phyloP scores from a whole-genome alignment of 169 alveolate species.

The Perkinsus olseni region DNA sequence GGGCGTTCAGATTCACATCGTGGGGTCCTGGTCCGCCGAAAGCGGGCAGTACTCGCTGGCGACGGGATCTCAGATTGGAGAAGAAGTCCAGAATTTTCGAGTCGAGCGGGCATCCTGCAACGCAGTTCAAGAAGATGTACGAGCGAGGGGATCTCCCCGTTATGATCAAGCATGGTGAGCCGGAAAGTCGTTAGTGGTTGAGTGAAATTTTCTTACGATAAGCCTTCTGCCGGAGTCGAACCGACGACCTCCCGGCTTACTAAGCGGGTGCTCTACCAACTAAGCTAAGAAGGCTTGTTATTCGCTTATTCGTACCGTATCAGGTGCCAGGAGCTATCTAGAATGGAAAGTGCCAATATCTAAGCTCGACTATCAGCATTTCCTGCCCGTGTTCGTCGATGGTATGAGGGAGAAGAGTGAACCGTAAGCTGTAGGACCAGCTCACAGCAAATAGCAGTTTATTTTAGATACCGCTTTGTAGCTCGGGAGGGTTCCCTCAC shows the following conservation, averaged over 20 bases:
- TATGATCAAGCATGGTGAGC: constrained; percentile 3
- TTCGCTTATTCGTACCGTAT: not conserved
- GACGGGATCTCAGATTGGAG: not conserved
- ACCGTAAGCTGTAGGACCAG: not conserved
- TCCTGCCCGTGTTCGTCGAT: constrained; percentile 15
- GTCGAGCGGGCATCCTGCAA: not conserved
- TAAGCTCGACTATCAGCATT: not conserved
- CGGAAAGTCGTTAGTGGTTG: not conserved
- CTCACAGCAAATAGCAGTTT: not conserved
- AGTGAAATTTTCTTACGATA: too few species aligned
- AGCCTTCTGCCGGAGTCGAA: constrained; percentile 2
- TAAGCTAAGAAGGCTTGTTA: not conserved
- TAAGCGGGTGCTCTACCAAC: constrained; percentile 4
- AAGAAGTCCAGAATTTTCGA: not conserved
- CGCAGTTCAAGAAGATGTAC: constrained; percentile 8
- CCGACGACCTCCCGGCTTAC: constrained; percentile 6
- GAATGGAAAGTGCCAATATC: constrained; percentile 4
- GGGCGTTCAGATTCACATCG: not conserved
- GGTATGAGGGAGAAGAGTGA: constrained; percentile 8
- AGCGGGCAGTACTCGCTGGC: not conserved
- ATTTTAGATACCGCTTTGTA: not conserved
- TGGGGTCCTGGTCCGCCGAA: not conserved
- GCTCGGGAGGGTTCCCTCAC: not conserved
- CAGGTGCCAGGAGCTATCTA: not conserved
- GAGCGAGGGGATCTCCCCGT: constrained; percentile 11